Conservation (phyloP, 148 eudicot genomes). For the Chenopodium formosanum region DNA sequence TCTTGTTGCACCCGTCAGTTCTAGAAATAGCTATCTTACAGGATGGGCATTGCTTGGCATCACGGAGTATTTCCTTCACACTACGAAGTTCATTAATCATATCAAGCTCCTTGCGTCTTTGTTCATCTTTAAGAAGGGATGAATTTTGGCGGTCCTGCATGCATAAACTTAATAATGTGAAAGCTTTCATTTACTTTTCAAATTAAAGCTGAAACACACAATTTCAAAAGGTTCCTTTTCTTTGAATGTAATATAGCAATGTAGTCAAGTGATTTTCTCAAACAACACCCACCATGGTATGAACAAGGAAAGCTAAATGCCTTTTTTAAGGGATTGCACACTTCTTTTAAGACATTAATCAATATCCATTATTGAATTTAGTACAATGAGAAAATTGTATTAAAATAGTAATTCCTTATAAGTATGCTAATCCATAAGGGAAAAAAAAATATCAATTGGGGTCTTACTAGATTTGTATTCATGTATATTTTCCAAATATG, state of each 20-base stretch:
- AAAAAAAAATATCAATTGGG: too few relatives aligned
- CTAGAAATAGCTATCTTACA: constrained; percentile 93
- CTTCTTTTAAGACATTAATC: too few relatives aligned
- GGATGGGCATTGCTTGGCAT: constrained; percentile 83
- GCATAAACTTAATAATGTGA: constrained; percentile 6
- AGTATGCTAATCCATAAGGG: too few relatives aligned
- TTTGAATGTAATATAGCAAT: background rate
- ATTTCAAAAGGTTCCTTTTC: background rate
- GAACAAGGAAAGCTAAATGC: background rate
- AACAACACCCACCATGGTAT: background rate
- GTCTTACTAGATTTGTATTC: too few relatives aligned
- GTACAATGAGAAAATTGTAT: background rate
- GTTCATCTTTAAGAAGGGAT: constrained; percentile 45
- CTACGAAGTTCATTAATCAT: constrained; percentile 83
- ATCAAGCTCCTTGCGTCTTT: constrained; percentile 58
- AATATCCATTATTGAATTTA: background rate
- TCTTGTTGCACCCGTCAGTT: constrained; percentile 93
- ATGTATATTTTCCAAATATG: too few relatives aligned
- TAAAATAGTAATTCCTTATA: background rate
- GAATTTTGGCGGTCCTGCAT: constrained; percentile 79
- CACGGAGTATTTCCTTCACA: constrained; percentile 60
- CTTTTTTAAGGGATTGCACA: background rate
- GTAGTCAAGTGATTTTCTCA: background rate
- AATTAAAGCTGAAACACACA: background rate
- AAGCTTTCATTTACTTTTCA: constrained; percentile 3